Base-by-base conservation (phyloP, 805 yeast genomes). In the Sugiyamaella lignohabitans region DNA sequence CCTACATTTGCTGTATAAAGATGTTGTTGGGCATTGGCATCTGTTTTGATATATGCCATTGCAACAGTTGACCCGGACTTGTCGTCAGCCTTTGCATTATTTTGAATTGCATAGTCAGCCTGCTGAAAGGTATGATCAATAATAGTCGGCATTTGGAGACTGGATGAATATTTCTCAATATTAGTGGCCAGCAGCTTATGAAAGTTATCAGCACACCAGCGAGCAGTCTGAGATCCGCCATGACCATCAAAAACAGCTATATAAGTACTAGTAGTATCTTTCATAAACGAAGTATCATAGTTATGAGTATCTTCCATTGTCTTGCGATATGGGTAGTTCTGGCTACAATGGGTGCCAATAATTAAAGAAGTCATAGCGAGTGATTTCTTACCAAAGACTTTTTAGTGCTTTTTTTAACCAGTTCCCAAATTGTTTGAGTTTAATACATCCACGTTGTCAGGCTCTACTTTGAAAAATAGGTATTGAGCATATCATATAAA, bases 181-280 rank as follows among this genome's bases (percentile, higher is more conserved):
- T 50, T 56, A 5, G 46, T 59, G 22, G 60, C 63, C 46, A 79
- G 60, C 17, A 88, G 72, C 45, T 73, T 75, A 61, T 89, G 97
- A 46, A 93, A 65, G 58, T 84, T 79, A 51, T 86, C 79, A 0
- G 96, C 95, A 68, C 96, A 87, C 95, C 95, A 89, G 59, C 89
- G 76, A 2, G 98, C 95, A 5, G 94, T 83, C 56, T 79, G 85
- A 45, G 79, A 79, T 16, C 98, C 98, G 1, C 97, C 98, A 67
- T 93, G 98, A 6, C 98, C 98, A 65, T 93, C 98, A 66, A 89
- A 93, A 1, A 93, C 76, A n/a, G 93, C 98, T 73, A 91, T 87
- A 61, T 85, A 91, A 2, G 95, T 96, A 84, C 95, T 86, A 62
- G 86, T 96, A 3, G 51, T 52, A 5, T 43, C 46, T 53, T 85